Conservation (phyloP, 768 basidiomycete species). For the Postia placenta region DNA sequence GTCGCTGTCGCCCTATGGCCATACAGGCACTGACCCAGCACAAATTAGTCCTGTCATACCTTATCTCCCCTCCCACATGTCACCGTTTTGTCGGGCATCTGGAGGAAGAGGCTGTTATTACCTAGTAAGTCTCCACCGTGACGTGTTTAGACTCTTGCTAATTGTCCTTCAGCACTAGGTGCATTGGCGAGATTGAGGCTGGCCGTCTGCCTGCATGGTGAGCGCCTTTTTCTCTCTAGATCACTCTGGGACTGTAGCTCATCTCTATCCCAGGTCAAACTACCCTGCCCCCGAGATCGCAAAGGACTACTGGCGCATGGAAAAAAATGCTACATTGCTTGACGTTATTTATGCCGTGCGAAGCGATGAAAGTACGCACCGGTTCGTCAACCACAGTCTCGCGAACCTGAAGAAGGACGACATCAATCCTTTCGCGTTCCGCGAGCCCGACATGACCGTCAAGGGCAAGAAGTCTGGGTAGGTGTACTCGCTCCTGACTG, state of each 20-base stretch:
- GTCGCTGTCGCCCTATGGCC: slow-evolving; percentile 18
- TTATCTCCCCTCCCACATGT: slow-evolving; percentile 67
- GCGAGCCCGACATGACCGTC: slow-evolving; percentile 80
- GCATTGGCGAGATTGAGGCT: slow-evolving; percentile 77
- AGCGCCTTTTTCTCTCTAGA: slow-evolving; percentile 7
- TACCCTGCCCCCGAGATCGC: slow-evolving; percentile 81
- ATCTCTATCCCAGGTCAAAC: slow-evolving; percentile 42
- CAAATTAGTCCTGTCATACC: slow-evolving; percentile 61
- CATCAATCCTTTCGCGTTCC: slow-evolving; percentile 84
- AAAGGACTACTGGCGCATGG: slow-evolving; percentile 91
- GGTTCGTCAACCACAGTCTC: slow-evolving; percentile 94
- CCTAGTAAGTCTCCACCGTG: slow-evolving; percentile 58
- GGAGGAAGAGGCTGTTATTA: slow-evolving; percentile 93
- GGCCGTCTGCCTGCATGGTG: slow-evolving; percentile 81
- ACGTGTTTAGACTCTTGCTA: slow-evolving; percentile 11
- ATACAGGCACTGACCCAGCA: background rate
- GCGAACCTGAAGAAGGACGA: slow-evolving; percentile 80
- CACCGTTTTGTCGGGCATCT: slow-evolving; percentile 91
- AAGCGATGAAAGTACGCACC: slow-evolving; percentile 88
- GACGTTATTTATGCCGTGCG: slow-evolving; percentile 91
- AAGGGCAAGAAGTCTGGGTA: slow-evolving; percentile 76
- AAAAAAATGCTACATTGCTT: slow-evolving; percentile 64
- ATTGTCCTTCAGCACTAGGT: slow-evolving; percentile 53
- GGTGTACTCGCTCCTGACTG: slow-evolving; percentile 1
- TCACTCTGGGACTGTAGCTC: background rate